Conservation (phyloP, 164 flowering plant genomes). For the Hamamelis virginiana region DNA sequence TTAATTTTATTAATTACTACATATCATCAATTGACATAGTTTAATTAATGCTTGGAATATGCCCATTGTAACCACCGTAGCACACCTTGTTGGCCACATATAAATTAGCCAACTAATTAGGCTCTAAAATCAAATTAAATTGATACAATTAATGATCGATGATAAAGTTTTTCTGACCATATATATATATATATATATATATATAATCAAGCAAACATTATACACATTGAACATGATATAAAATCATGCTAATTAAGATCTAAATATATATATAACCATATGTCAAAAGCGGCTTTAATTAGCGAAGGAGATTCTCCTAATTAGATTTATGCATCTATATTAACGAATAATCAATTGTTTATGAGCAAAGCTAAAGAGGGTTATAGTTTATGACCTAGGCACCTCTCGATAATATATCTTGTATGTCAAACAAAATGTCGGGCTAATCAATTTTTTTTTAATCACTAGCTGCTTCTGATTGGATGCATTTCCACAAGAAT, state of each 20-base stretch:
- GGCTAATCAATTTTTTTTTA: not conserved
- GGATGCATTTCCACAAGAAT: constrained; percentile 3
- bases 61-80: not conserved
- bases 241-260: not conserved
- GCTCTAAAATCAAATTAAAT: too few relatives aligned
- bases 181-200: too few relatives aligned
- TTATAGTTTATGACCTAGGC: too few relatives aligned
- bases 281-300: not conserved
- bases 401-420: too few relatives aligned
- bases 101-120: too few relatives aligned
- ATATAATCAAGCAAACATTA: not conserved
- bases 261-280: not conserved
- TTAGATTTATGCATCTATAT: not conserved
- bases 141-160: too few relatives aligned
- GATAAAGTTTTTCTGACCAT: too few relatives aligned
- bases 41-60: constrained; percentile 13
- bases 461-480: constrained; percentile 2
- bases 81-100: not conserved
- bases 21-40: not conserved
- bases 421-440: too few relatives aligned
- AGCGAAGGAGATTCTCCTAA: not conserved
- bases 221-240: not conserved
- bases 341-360: not conserved
- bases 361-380: too few relatives aligned
- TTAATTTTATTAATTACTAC: not conserved